These are phyloP conservation scores for Fusarium armeniacum DNA, from an alignment of 2,329 filamentous ascomycete species.

Conservation along the genomic window DNA sequence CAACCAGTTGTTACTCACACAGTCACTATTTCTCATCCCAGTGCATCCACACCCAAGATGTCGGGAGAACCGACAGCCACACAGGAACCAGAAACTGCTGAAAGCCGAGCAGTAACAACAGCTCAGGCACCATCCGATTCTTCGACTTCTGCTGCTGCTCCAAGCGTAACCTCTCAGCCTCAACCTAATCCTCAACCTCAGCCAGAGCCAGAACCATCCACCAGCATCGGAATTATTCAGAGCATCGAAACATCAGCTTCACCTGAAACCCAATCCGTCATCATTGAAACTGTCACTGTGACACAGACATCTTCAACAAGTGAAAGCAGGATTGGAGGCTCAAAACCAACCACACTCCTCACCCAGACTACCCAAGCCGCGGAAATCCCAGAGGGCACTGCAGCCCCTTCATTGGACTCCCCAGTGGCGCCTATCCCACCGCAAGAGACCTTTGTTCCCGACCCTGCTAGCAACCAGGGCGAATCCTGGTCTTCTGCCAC, in stretches of 20 bases:
- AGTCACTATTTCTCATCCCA: slow-evolving; percentile 46
- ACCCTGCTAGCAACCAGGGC: slow-evolving; percentile 8
- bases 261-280: neutral
- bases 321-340: slow-evolving; percentile 20
- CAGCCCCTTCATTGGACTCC: slow-evolving; percentile 12
- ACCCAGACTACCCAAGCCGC: too few species aligned
- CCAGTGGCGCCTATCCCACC: slow-evolving; percentile 13
- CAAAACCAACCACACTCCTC: neutral
- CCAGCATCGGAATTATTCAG: slow-evolving; percentile 3
- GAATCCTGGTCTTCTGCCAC: slow-evolving; percentile 24
- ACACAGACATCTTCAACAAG: slow-evolving; percentile 3
- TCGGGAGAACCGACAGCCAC: slow-evolving; percentile 17
- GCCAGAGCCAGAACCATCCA: slow-evolving; percentile 24
- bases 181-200: slow-evolving; percentile 19
- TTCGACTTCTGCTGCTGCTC: slow-evolving; percentile 19
- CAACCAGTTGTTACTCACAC: slow-evolving; percentile 45
- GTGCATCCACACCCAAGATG: slow-evolving; percentile 22
- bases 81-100: slow-evolving; percentile 4
- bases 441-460: slow-evolving; percentile 22
- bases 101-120: slow-evolving; percentile 8
- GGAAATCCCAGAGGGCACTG: slow-evolving; percentile 8
- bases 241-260: slow-evolving; percentile 4
- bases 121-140: slow-evolving; percentile 7
- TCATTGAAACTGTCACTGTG: neutral
- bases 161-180: slow-evolving; percentile 24